Conservation (phyloP, 2,329 filamentous ascomycete species). For the Colletotrichum endophyticum region DNA sequence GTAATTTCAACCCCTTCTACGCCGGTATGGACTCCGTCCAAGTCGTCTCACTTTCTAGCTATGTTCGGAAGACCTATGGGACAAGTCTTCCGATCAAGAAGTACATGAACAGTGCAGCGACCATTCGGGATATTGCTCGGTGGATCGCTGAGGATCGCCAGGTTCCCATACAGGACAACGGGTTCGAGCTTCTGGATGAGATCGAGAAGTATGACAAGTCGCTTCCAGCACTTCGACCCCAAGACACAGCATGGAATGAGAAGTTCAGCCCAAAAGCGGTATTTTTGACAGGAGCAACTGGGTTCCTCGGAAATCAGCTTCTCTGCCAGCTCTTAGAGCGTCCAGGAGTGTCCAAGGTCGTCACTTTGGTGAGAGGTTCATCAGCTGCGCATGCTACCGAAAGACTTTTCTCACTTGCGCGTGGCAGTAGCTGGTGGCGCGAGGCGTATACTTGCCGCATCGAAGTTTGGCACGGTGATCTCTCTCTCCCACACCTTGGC, state of each 20-base stretch:
- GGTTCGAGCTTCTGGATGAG: not conserved
- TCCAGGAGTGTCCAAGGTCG: not conserved
- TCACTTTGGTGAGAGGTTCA: constrained; percentile 16
- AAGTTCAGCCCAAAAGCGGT: not conserved
- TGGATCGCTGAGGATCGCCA: not conserved
- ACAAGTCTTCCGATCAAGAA: constrained; percentile 2
- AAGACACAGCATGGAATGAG: not conserved
- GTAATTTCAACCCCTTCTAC: constrained; percentile 7
- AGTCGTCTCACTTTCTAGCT: constrained; percentile 6
- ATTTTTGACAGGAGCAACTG: constrained; percentile 19
- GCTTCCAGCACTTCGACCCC: not conserved
- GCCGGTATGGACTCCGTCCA: constrained; percentile 16
- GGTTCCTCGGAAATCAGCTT: constrained; percentile 20
- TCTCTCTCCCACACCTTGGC: not conserved
- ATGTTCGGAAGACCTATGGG: not conserved
- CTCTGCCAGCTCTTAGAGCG: constrained; percentile 8
- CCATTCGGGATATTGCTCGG: not conserved
- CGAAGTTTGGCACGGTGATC: constrained; percentile 16
- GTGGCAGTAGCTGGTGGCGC: constrained; percentile 22
- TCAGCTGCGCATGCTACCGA: constrained; percentile 2
- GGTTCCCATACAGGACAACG: not conserved
- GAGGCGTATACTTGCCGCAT: not conserved
- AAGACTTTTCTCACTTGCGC: constrained; percentile 12
- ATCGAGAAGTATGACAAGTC: not conserved
- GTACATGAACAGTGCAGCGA: constrained; percentile 6